Evolutionary conservation across 768 basidiomycete species (phyloP).

Genomic region (Paxillus rubicundulus): DNA sequence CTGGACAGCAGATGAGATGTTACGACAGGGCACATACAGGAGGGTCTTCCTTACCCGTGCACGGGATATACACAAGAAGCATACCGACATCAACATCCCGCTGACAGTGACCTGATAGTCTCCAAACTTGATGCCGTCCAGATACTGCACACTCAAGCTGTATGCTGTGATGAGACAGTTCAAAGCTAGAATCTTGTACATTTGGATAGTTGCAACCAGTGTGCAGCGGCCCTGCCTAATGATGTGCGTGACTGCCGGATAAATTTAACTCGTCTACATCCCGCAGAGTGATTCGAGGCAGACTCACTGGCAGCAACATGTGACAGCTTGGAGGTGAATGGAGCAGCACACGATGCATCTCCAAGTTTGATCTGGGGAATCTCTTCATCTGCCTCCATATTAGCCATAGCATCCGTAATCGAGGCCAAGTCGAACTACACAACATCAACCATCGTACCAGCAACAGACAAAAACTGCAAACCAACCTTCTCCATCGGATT

Average conservation of each 20-base stretch:
- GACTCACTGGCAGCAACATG: constrained; percentile 92
- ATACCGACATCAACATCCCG: constrained; percentile 91
- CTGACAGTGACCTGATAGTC: constrained; percentile 98
- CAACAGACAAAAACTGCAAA: constrained; percentile 3
- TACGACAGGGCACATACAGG: not conserved
- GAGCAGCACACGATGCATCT: constrained; percentile 98
- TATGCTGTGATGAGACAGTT: constrained; percentile 99
- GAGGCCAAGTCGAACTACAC: constrained; percentile 70
- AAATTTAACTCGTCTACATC: not conserved
- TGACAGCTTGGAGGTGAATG: constrained; percentile 97
- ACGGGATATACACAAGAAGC: constrained; percentile 96
- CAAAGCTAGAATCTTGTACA: constrained; percentile 98
- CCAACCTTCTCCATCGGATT: constrained; percentile 91
- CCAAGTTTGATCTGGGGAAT: constrained; percentile 98
- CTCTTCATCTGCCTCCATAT: constrained; percentile 93
- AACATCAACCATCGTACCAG: constrained; percentile 13
- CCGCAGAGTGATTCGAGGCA: not conserved
- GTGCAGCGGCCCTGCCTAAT: constrained; percentile 99
- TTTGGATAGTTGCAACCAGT: constrained; percentile 96
- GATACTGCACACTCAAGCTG: constrained; percentile 93
- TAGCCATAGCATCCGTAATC: constrained; percentile 83
- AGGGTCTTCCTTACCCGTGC: constrained; percentile 69
- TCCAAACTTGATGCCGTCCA: constrained; percentile 99
- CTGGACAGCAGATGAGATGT: constrained; percentile 52
- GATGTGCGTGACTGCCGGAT: constrained; percentile 82